These are phyloP conservation scores for Lentinula detonsa DNA, from an alignment of 768 basidiomycete genomes.

Conservation along the genomic window DNA sequence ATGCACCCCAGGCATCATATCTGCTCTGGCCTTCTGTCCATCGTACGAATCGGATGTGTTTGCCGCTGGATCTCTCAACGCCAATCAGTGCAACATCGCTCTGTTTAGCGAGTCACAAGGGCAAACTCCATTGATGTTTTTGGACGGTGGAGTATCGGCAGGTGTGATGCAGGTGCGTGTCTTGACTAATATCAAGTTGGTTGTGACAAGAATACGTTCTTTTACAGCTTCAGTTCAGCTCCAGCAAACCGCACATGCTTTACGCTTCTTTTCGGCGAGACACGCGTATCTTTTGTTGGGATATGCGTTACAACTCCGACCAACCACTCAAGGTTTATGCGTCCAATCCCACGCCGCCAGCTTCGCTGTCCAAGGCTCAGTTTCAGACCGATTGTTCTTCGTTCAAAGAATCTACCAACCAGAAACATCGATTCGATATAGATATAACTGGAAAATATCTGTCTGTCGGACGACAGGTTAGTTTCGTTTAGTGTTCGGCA, in stretches of 20 bases:
- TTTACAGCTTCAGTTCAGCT: conserved; percentile 71
- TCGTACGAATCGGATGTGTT: conserved; percentile 57
- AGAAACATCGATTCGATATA: conserved; percentile 72
- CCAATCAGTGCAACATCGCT: conserved; percentile 51
- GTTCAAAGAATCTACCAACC: conserved; percentile 38
- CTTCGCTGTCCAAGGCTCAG: neutral
- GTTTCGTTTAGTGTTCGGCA: conserved; percentile 13
- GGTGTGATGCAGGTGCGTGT: conserved; percentile 49
- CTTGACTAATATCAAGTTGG: neutral
- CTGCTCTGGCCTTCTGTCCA: conserved; percentile 73
- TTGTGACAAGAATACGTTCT: neutral
- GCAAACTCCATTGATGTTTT: neutral
- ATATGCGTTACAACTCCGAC: conserved; percentile 56
- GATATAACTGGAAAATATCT: conserved; percentile 63
- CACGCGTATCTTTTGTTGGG: conserved; percentile 68
- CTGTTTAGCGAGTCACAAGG: conserved; percentile 48
- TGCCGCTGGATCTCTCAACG: conserved; percentile 73
- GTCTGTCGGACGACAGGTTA: conserved; percentile 62
- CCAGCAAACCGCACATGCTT: conserved; percentile 59
- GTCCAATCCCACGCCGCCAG: conserved; percentile 5
- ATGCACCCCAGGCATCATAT: conserved; percentile 67
- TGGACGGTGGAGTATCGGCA: conserved; percentile 18
- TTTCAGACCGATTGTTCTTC: neutral
- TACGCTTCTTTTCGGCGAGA: conserved; percentile 75
- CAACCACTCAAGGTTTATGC: conserved; percentile 33